A percentile compares a stretch with the other conserved stretches of the same genome.
phyloP scores from a whole-genome alignment of 371 early-diverging fungal species.

The Smittium mucronatum region DNA sequence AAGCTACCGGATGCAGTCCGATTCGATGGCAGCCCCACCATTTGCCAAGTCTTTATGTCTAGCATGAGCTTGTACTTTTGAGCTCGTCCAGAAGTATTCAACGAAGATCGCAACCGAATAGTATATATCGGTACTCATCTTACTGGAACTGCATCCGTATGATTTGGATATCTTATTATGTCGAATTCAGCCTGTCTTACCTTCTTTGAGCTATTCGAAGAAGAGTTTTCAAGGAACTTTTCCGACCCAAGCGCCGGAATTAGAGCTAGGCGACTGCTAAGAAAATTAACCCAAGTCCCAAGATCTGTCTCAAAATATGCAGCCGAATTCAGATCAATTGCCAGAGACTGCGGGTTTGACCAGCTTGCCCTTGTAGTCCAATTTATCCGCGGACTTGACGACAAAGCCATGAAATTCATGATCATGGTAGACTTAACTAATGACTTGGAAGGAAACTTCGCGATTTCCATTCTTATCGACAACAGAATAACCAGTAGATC shows the following conservation, averaged over 20 bases:
- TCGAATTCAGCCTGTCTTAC: background rate
- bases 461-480: background rate
- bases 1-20: background rate
- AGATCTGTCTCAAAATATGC: background rate
- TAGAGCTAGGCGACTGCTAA: background rate
- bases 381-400: background rate
- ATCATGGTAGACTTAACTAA: background rate
- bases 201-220: background rate
- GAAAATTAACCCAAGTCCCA: background rate
- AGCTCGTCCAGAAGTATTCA: background rate
- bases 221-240: slow-evolving; percentile 3
- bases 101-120: background rate
- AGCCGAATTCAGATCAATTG: background rate
- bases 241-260: background rate
- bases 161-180: background rate
- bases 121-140: background rate
- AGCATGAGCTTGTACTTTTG: background rate
- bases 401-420: background rate
- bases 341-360: slow-evolving; percentile 8
- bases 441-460: background rate
- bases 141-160: background rate
- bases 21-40: background rate
- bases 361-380: background rate
- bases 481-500: background rate
- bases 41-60: background rate